phyloP scores from a whole-genome alignment of 2,329 filamentous ascomycete genomes.

The Colletotrichum tropicicola region DNA sequence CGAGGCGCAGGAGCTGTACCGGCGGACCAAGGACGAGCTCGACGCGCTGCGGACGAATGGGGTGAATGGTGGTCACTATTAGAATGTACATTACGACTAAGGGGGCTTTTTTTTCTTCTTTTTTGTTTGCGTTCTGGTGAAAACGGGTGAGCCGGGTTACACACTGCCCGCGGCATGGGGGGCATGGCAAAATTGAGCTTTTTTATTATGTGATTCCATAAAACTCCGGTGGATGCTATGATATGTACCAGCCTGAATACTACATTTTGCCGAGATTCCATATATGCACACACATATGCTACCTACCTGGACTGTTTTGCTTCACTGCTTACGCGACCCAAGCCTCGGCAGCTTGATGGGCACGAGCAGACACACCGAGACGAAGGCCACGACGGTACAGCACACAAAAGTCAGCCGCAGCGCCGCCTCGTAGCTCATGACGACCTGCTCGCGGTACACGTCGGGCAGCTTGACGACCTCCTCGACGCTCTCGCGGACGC shows the following conservation, averaged over 20 bases:
- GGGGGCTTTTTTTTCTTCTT: too few relatives aligned
- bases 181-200: constrained; percentile 13
- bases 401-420: constrained; percentile 56
- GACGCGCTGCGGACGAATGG: constrained; percentile 60
- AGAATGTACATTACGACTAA: too few relatives aligned
- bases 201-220: constrained; percentile 13
- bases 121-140: too few relatives aligned
- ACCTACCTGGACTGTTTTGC: not conserved
- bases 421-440: constrained; percentile 62
- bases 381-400: constrained; percentile 54
- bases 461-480: constrained; percentile 55
- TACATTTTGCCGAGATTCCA: not conserved
- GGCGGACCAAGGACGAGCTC: constrained; percentile 80
- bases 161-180: not conserved
- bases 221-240: constrained; percentile 5
- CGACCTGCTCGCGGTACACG: constrained; percentile 62
- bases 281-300: not conserved
- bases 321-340: constrained; percentile 48
- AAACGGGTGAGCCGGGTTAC: not conserved
- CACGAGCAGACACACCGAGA: constrained; percentile 56
- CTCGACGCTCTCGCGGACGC: constrained; percentile 63
- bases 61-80: constrained; percentile 32
- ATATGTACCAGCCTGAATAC: not conserved
- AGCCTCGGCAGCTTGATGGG: constrained; percentile 64
- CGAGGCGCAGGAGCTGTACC: constrained; percentile 89